Conservation (phyloP, 1,139 yeast genomes). For the Candida pseudoviswanathii region DNA sequence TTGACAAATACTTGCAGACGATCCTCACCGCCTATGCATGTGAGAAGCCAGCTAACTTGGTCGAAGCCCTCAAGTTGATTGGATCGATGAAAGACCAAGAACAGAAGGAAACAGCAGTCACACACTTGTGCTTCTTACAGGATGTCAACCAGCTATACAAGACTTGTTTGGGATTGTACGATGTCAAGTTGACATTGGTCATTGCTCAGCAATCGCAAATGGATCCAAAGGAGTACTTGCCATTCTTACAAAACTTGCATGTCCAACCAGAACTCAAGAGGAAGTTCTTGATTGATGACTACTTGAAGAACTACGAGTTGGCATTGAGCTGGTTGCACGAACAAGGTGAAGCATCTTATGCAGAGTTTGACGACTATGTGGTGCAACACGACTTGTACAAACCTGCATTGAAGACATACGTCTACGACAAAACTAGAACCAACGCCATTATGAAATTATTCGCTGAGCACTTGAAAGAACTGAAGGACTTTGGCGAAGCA, state of each 20-base stretch:
- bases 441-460: conserved; percentile 57
- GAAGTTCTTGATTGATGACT: conserved; percentile 77
- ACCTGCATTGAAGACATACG: conserved; percentile 64
- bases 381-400: conserved; percentile 74
- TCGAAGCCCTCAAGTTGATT: conserved; percentile 69
- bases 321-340: conserved; percentile 71
- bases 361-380: conserved; percentile 71
- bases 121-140: conserved; percentile 86
- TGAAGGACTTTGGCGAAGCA: conserved; percentile 66
- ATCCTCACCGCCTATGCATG: conserved; percentile 91
- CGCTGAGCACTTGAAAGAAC: conserved; percentile 61
- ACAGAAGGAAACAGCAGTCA: conserved; percentile 63
- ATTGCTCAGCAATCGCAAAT: conserved; percentile 96
- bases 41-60: conserved; percentile 83
- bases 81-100: conserved; percentile 48
- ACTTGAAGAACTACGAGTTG: conserved; percentile 63
- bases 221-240: conserved; percentile 96
- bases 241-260: conserved; percentile 82
- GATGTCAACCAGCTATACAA: conserved; percentile 84
- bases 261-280: conserved; percentile 66
- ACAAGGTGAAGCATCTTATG: conserved; percentile 47
- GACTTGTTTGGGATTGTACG: conserved; percentile 80
- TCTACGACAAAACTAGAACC: conserved; percentile 58
- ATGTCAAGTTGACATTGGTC: conserved; percentile 74
- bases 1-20: conserved; percentile 67